Evolutionary conservation across 371 early-diverging fungal species (phyloP), one percentile per base, ranked within the genome.

Genomic region (Saksenaea oblongispora): DNA sequence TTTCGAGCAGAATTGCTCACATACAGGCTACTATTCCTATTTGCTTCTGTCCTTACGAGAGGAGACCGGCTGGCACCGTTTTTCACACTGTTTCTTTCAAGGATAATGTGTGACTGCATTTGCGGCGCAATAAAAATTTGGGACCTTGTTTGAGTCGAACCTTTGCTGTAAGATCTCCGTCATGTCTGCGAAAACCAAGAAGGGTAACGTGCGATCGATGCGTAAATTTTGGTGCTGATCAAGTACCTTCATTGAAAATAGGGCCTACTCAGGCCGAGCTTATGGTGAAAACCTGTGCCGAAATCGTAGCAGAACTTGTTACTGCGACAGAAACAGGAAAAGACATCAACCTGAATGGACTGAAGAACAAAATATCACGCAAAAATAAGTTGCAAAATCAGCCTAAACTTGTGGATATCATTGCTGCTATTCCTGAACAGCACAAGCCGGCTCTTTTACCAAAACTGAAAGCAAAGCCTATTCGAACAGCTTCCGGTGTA

Each of bases 361-460:
- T 98, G 14, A 94, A 93, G 65, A 82, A 86, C 58, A 85, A 86
- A 59, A 82, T 91, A 53, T 80, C 97, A 13, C 82, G 91, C 31
- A 84, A 85, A 63, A 88, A 95, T 79, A 92, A 89, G 69, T 82
- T 97, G 11, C 82, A 83, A 53, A 86, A 89, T 53, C 95, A 94
- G 72, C 99, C 99, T 4, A 92, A 94, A 61, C 87, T 99, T 15
- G 97, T 97, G n/a, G 99, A 99, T 75, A 99, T 99, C 56, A 97
- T 99, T 61, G 93, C 98, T 10, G 97, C 96, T 22, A 98, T 99
- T 63, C 99, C 99, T 0, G 94, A 96, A 65, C 92, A 97, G 65
- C 91, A 99, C 80, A 91, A 88, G 70, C 66, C 15, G 85, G 90
- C 22, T 74, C 75, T 44, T 76, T 92, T 61, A 88, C 89, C 14